phyloP scores from a whole-genome alignment of 495 filamentous ascomycete species.

The Trichoderma orchidacearum region DNA sequence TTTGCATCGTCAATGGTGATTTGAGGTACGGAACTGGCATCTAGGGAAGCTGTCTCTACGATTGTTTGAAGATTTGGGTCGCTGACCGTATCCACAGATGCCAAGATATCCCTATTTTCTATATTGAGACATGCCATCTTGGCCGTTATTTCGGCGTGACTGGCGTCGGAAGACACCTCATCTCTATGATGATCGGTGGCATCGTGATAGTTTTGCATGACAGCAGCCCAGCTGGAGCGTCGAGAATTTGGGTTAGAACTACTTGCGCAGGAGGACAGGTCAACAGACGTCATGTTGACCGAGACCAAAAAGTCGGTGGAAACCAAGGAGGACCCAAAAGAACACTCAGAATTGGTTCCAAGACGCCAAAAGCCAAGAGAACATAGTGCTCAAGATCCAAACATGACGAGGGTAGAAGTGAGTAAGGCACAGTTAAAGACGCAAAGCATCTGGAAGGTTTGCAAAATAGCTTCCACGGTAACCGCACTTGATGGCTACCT shows the following conservation, averaged over 20 bases:
- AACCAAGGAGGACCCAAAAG: not conserved
- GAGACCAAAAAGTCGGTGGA: not conserved
- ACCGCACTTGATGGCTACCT: too few relatives aligned
- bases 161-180: not conserved
- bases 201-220: not conserved
- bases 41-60: not conserved
- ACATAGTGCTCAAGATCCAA: not conserved
- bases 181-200: not conserved
- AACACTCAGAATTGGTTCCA: not conserved
- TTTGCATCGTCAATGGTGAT: not conserved
- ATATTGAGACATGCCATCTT: not conserved
- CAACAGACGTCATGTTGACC: not conserved
- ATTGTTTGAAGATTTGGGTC: not conserved
- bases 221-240: not conserved
- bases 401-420: not conserved
- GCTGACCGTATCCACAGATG: not conserved
- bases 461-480: too few relatives aligned
- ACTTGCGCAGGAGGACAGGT: not conserved
- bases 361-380: not conserved
- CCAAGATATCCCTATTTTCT: not conserved
- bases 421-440: not conserved
- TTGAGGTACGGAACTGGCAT: not conserved
- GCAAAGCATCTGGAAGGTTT: too few relatives aligned
- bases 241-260: not conserved
- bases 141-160: not conserved